These are phyloP conservation scores for Acacia pycnantha DNA, from an alignment of 331 rosid species.

Conservation along the genomic window DNA sequence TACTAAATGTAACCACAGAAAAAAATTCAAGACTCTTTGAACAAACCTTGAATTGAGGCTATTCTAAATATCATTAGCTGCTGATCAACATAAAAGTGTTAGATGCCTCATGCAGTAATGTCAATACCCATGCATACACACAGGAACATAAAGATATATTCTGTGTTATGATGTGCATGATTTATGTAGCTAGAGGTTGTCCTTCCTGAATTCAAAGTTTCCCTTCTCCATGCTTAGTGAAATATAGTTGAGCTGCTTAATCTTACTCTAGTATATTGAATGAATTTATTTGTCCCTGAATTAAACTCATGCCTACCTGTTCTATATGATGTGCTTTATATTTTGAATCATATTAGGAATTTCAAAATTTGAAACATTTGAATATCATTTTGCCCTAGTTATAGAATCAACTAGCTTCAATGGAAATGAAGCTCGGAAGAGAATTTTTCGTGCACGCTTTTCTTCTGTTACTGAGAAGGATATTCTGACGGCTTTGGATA, in stretches of 20 bases:
- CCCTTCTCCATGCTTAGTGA: not conserved
- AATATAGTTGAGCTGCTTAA: not conserved
- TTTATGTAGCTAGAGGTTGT: constrained; percentile 7
- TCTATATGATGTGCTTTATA: not conserved
- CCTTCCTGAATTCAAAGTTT: constrained; percentile 21
- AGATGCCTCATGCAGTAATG: not conserved
- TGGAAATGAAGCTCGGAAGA: constrained; percentile 47
- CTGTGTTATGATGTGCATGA: not conserved
- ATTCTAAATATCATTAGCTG: not conserved
- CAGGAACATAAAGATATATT: not conserved
- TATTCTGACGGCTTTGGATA: constrained; percentile 81
- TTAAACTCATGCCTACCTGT: not conserved
- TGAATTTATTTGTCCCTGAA: constrained; percentile 15
- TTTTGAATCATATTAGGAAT: not conserved
- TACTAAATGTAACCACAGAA: not conserved
- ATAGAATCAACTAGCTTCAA: constrained; percentile 74
- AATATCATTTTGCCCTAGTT: constrained; percentile 55
- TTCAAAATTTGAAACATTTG: not conserved
- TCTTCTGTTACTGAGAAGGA: constrained; percentile 94
- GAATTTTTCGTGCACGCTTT: constrained; percentile 83
- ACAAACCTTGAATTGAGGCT: not conserved
- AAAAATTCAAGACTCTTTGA: not conserved
- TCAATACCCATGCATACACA: not conserved
- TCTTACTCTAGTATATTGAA: constrained; percentile 4
- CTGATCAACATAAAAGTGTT: not conserved